These are phyloP conservation scores for Entamoeba invadens DNA, from an alignment of 208 protist genomes.

Conservation along the genomic window DNA sequence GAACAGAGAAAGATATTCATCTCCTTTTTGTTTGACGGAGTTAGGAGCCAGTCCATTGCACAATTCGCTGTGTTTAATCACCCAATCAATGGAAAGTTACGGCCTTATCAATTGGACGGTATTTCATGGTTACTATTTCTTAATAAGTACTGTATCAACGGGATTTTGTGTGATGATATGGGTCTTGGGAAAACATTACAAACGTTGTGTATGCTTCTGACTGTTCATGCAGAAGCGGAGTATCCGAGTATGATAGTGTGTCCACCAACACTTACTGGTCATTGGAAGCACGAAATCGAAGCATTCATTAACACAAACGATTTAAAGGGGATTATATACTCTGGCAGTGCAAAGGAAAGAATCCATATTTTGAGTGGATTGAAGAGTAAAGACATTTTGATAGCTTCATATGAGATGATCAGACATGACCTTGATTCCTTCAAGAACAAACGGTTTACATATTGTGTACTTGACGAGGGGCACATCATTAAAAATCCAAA, in stretches of 20 bases:
- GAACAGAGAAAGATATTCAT: not conserved
- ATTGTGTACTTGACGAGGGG: slow-evolving; percentile 69
- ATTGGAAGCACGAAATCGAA: not conserved
- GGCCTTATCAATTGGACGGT: slow-evolving; percentile 7
- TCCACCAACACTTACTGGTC: not conserved
- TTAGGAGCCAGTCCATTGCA: not conserved
- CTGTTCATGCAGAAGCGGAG: not conserved
- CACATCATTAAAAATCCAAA: slow-evolving; percentile 67
- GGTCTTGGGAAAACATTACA: slow-evolving; percentile 55
- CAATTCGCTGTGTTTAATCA: not conserved
- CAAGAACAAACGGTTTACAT: slow-evolving; percentile 24
- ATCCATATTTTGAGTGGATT: not conserved
- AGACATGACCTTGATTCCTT: not conserved
- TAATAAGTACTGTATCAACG: slow-evolving; percentile 26
- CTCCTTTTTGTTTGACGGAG: not conserved
- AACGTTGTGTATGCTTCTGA: not conserved
- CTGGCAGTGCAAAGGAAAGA: not conserved
- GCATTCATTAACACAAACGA: not conserved
- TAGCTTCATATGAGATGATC: not conserved
- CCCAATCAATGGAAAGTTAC: not conserved
- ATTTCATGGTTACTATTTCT: not conserved
- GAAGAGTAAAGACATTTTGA: not conserved
- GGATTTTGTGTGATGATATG: slow-evolving; percentile 97
- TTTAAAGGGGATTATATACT: not conserved
- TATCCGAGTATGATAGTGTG: not conserved